Conservation (phyloP, 2,329 filamentous ascomycete genomes). For the Colletotrichum musae region DNA sequence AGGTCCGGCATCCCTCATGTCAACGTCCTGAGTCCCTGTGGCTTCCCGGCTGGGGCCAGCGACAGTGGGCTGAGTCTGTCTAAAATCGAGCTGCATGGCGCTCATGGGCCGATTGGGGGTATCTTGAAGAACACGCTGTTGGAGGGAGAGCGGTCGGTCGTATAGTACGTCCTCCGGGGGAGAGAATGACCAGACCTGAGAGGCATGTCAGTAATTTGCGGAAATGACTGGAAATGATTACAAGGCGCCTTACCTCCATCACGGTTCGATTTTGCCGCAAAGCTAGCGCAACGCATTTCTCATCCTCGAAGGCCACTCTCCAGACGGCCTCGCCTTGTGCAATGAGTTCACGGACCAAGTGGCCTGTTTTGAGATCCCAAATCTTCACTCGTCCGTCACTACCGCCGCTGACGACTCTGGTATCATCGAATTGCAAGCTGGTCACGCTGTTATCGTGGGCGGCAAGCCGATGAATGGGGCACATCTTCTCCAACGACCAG, state of each 20-base stretch:
- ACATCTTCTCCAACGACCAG: conserved; percentile 93
- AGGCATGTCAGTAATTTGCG: conserved; percentile 47
- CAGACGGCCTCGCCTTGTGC: conserved; percentile 95
- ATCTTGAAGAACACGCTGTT: conserved; percentile 61
- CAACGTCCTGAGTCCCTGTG: conserved; percentile 61
- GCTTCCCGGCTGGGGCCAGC: conserved; percentile 52
- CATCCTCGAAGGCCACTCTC: conserved; percentile 97
- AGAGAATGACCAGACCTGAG: conserved; percentile 93
- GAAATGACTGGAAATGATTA: background rate
- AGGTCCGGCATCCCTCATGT: conserved; percentile 70
- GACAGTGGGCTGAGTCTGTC: conserved; percentile 50
- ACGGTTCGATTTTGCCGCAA: conserved; percentile 87
- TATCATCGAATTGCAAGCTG: conserved; percentile 96
- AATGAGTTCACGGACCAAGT: conserved; percentile 91
- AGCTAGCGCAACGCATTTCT: conserved; percentile 97
- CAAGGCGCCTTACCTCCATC: conserved; percentile 87
- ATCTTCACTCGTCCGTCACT: conserved; percentile 99
- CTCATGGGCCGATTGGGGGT: conserved; percentile 65
- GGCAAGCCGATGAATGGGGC: conserved; percentile 92
- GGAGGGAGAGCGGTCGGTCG: conserved; percentile 66
- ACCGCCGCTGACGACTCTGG: conserved; percentile 93
- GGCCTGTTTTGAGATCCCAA: conserved; percentile 95
- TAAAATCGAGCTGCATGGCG: conserved; percentile 63
- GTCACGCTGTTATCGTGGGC: conserved; percentile 99
- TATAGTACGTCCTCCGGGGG: conserved; percentile 80